phyloP scores from a whole-genome alignment of 106 monocot genomes.

The Dioscorea dumetorum region DNA sequence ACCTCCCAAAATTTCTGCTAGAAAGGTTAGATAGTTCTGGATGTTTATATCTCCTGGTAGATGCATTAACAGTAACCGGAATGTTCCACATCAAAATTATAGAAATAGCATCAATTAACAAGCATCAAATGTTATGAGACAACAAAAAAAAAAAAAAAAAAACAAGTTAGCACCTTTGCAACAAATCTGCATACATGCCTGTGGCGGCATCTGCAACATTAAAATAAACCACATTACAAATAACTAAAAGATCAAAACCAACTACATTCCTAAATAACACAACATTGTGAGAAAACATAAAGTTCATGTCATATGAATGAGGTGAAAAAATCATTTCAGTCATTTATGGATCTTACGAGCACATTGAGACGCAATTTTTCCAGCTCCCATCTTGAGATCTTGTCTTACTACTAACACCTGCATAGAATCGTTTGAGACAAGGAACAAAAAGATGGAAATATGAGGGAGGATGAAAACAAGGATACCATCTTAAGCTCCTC shows the following conservation, averaged over 20 bases:
- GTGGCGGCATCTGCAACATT: conserved; percentile 82
- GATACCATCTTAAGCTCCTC: conserved; percentile 92
- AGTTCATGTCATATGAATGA: too few species aligned
- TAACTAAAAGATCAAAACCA: background rate
- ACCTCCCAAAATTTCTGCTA: too few species aligned
- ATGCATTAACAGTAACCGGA: too few species aligned
- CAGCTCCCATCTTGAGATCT: conserved; percentile 89
- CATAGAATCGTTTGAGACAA: background rate
- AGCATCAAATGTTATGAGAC: background rate
- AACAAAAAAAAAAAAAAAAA: background rate
- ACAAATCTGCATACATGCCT: conserved; percentile 75
- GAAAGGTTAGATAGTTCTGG: too few species aligned
- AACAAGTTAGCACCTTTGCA: conserved; percentile 44
- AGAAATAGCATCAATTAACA: too few species aligned
- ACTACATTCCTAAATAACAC: too few species aligned
- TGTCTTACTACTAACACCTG: conserved; percentile 93
- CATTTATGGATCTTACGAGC: conserved; percentile 56
- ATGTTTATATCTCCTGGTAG: too few species aligned
- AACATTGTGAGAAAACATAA: too few species aligned
- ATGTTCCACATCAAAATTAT: too few species aligned
- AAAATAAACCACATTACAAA: conserved; percentile 4
- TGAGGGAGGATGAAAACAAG: background rate
- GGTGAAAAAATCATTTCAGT: too few species aligned
- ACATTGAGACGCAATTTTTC: conserved; percentile 98
- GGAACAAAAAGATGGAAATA: background rate